Evolutionary conservation across 2,329 filamentous ascomycete genomes (phyloP), one percentile per base, ranked within the genome.

Genomic region (Penicillium sp.): DNA sequence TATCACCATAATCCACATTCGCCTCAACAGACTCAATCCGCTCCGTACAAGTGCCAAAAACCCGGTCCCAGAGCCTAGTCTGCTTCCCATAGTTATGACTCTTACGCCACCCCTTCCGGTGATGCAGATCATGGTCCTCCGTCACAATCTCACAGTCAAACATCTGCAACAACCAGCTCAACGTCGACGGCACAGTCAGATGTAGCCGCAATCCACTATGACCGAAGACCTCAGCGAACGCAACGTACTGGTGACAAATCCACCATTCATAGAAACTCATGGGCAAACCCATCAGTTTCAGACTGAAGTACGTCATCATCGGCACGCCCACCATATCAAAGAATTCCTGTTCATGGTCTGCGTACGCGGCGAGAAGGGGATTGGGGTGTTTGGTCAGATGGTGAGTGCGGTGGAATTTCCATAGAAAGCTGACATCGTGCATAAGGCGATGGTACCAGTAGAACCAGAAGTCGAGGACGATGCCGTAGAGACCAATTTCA

Each of bases 231-330:
- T 59, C 57, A 1, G 55, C 49, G 32, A 75, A 74, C 2, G 70
- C 63, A 31, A 75, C 60, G 39, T 72, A 75, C 45, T 72, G 59
- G 40, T 73, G 68, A 50, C 72, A 74, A 5, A 75, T 51, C 71
- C 71, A 75, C 70, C 69, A 72, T 23, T 74, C 71, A 38, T 74
- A 74, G 52, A 75, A 75, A 0, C 69, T 70, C 67, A 74, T 69
- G 1, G 70, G 71, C 3, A 74, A 34, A 0, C 71, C 69, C 24
- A 69, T 56, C 0, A 58, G 24, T 36, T 61, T 66, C 4, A 74
- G 40, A 5, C 62, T 68, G 20, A 58, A 54, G 44, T 64, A 74
- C 0, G 71, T 65, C 44, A 72, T 53, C 14, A 72, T 44, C 0
- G 72, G 72, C 3, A 74, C 64, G 24, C 64, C 67, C 20, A 65